Percentiles rank a stretch among this genome's conserved stretches.
phyloP scores from a whole-genome alignment of 2,329 filamentous ascomycete genomes.

The Trichoderma sp. region DNA sequence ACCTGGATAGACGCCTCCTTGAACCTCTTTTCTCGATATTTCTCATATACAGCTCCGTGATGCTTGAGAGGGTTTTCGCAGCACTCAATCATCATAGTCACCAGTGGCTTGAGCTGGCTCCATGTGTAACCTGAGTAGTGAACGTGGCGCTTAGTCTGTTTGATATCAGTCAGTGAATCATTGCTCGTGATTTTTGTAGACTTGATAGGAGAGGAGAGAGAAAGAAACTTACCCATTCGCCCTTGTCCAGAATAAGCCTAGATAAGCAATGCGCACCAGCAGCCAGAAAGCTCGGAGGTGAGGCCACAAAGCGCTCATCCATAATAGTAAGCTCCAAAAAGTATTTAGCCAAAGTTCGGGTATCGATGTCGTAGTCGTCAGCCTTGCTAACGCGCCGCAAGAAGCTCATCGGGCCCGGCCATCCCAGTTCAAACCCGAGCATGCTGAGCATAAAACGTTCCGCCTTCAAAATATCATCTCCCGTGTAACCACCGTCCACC shows the following conservation, averaged over 20 bases:
- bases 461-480: constrained; percentile 93
- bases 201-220: constrained; percentile 30
- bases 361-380: constrained; percentile 96
- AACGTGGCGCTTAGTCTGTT: constrained; percentile 76
- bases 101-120: constrained; percentile 75
- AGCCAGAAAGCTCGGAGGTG: constrained; percentile 85
- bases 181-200: background rate
- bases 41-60: constrained; percentile 85
- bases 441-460: constrained; percentile 98
- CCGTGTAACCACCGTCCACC: constrained; percentile 89
- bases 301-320: constrained; percentile 95
- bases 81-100: constrained; percentile 82
- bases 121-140: constrained; percentile 95
- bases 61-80: constrained; percentile 80
- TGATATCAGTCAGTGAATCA: background rate
- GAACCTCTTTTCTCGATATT: constrained; percentile 86
- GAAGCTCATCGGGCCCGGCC: constrained; percentile 99
- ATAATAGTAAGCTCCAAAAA: constrained; percentile 96
- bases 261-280: constrained; percentile 93
- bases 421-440: constrained; percentile 93
- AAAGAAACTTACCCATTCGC: constrained; percentile 77
- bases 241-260: constrained; percentile 85
- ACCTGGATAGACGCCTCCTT: constrained; percentile 84
- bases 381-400: constrained; percentile 96
- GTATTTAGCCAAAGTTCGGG: constrained; percentile 93